These are phyloP conservation scores for Heliamphora pulchella DNA, from an alignment of 179 eudicot species.

Conservation along the genomic window DNA sequence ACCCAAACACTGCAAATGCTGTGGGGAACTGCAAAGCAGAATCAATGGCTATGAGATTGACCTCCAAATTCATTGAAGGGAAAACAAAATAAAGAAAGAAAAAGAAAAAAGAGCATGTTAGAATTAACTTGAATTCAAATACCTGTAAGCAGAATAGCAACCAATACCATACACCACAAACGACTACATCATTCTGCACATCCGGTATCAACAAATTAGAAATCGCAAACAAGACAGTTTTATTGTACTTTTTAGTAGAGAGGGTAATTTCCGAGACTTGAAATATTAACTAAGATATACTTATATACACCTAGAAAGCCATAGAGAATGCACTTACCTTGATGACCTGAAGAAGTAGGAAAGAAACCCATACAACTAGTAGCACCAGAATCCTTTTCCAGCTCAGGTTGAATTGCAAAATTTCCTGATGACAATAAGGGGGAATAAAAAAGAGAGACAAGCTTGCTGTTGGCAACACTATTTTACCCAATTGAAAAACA, in stretches of 20 bases:
- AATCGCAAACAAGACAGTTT: background rate
- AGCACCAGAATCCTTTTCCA: slow-evolving; percentile 59
- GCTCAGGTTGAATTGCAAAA: slow-evolving; percentile 49
- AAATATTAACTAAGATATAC: background rate
- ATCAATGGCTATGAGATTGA: background rate
- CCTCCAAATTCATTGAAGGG: slow-evolving; percentile 1
- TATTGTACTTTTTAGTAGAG: too few species aligned
- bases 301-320: background rate
- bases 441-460: background rate
- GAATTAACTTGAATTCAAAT: slow-evolving; percentile 11
- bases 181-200: slow-evolving; percentile 50
- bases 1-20: slow-evolving; percentile 60
- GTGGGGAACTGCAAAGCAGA: slow-evolving; percentile 52
- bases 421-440: slow-evolving; percentile 36
- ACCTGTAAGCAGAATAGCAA: slow-evolving; percentile 72
- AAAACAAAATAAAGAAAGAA: background rate
- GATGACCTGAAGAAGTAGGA: slow-evolving; percentile 68
- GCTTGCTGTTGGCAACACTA: background rate
- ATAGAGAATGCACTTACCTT: slow-evolving; percentile 47
- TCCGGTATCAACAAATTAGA: slow-evolving; percentile 10
- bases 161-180: slow-evolving; percentile 77
- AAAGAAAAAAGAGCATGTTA: background rate
- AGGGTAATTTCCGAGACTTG: background rate
- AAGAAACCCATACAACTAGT: slow-evolving; percentile 54
- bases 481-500: background rate